A percentile compares a stretch with the other conserved stretches of the same genome.
Conservation (phyloP, 371 early-diverging fungal genomes). For the Mortierella sp. region DNA sequence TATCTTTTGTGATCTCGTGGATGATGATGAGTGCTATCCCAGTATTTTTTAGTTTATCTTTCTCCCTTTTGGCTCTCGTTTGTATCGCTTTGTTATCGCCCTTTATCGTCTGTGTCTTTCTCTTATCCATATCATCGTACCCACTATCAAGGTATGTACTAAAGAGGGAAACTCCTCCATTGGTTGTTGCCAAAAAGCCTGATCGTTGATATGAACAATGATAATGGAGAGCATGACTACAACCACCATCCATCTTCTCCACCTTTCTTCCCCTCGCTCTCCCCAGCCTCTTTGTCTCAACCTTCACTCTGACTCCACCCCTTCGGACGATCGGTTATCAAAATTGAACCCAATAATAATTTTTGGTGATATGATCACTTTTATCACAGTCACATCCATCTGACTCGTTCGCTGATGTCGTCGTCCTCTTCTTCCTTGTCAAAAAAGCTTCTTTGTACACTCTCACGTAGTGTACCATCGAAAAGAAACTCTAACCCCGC, state of each 20-base stretch:
- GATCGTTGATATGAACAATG: background rate
- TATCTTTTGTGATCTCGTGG: background rate
- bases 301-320: background rate
- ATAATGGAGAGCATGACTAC: background rate
- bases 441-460: background rate
- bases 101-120: background rate
- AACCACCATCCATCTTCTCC: background rate
- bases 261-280: background rate
- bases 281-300: background rate
- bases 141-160: background rate
- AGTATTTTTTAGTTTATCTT: background rate
- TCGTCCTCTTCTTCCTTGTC: background rate
- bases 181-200: background rate
- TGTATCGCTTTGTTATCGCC: conserved; percentile 4
- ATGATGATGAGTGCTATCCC: background rate
- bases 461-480: background rate
- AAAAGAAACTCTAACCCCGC: conserved; percentile 54
- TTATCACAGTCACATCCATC: conserved; percentile 2
- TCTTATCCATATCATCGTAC: background rate
- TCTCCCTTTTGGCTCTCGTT: background rate
- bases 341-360: conserved; percentile 9
- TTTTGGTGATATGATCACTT: background rate
- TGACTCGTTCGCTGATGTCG: background rate
- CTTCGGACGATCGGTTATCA: background rate
- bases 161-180: background rate